Conservation (phyloP, 2,329 filamentous ascomycete species). For the Fusarium mundagurra region DNA sequence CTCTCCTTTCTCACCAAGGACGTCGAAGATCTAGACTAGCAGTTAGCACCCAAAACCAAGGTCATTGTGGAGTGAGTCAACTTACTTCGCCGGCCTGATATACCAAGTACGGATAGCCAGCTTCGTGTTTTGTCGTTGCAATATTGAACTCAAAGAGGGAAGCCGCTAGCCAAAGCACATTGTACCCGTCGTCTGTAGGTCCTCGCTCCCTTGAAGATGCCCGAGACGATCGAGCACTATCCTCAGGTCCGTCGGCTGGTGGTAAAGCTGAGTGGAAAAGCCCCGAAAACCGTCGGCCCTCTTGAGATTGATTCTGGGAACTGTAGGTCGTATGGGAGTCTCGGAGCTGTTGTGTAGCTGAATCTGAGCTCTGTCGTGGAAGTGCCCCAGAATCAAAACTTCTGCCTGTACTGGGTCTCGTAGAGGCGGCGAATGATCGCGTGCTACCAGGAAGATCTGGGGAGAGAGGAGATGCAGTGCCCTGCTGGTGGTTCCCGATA, state of each 20-base stretch:
- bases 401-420: constrained; percentile 68
- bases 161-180: constrained; percentile 88
- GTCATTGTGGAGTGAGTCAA: constrained; percentile 10
- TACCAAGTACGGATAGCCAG: constrained; percentile 93
- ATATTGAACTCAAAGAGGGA: constrained; percentile 98
- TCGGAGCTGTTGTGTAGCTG: constrained; percentile 55
- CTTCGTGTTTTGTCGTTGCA: constrained; percentile 88
- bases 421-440: constrained; percentile 57
- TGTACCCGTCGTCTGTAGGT: constrained; percentile 66
- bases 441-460: constrained; percentile 63
- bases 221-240: constrained; percentile 63
- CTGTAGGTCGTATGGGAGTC: constrained; percentile 67
- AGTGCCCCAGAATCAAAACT: constrained; percentile 66
- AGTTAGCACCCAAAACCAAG: not conserved
- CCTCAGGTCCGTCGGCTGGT: constrained; percentile 72
- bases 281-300: constrained; percentile 72
- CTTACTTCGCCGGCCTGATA: constrained; percentile 91
- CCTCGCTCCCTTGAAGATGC: constrained; percentile 69
- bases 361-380: constrained; percentile 64
- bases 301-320: constrained; percentile 57
- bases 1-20: constrained; percentile 96
- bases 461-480: constrained; percentile 65
- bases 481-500: constrained; percentile 53
- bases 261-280: constrained; percentile 90
- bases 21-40: constrained; percentile 75